Evolutionary conservation across 2,329 filamentous ascomycete genomes (phyloP).

Genomic region (Aspergillus unguis): DNA sequence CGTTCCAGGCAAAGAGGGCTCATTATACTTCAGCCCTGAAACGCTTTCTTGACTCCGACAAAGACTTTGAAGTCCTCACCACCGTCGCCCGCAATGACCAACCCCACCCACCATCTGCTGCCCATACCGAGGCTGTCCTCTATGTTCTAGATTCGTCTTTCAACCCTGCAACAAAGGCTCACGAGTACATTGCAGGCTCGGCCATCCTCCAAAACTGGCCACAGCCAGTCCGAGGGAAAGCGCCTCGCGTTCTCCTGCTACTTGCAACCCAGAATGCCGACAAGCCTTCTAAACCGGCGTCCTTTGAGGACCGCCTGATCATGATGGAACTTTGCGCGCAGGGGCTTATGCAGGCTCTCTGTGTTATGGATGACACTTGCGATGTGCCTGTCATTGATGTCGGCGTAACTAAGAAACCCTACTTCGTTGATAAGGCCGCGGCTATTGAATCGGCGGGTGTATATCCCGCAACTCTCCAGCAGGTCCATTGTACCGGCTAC

Average conservation of each 20-base stretch:
- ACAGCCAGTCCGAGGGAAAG: constrained; percentile 18
- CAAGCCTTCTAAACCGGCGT: constrained; percentile 52
- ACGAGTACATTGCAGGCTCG: constrained; percentile 54
- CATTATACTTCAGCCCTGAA: constrained; percentile 42
- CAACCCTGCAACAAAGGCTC: constrained; percentile 62
- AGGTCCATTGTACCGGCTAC: constrained; percentile 49
- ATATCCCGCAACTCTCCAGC: constrained; percentile 38
- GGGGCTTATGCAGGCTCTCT: constrained; percentile 36
- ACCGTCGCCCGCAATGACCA: constrained; percentile 18
- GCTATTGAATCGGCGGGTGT: constrained; percentile 38
- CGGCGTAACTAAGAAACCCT: constrained; percentile 48
- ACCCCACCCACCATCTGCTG: constrained; percentile 9
- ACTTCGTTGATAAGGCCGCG: constrained; percentile 48
- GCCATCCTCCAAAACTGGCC: constrained; percentile 44
- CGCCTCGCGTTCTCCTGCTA: constrained; percentile 51
- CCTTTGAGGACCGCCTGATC: constrained; percentile 47
- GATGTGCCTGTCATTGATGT: constrained; percentile 42
- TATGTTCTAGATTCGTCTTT: constrained; percentile 65
- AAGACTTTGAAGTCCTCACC: constrained; percentile 33
- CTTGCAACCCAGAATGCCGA: constrained; percentile 65
- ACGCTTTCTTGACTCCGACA: constrained; percentile 41
- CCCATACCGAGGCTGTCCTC: constrained; percentile 36
- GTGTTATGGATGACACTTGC: constrained; percentile 14
- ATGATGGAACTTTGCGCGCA: constrained; percentile 50
- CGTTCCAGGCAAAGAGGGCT: constrained; percentile 30